Percentiles rank a stretch among this genome's conserved stretches.
phyloP scores from a whole-genome alignment of 2,329 filamentous ascomycete genomes.

The Penicillium capsulatum region DNA sequence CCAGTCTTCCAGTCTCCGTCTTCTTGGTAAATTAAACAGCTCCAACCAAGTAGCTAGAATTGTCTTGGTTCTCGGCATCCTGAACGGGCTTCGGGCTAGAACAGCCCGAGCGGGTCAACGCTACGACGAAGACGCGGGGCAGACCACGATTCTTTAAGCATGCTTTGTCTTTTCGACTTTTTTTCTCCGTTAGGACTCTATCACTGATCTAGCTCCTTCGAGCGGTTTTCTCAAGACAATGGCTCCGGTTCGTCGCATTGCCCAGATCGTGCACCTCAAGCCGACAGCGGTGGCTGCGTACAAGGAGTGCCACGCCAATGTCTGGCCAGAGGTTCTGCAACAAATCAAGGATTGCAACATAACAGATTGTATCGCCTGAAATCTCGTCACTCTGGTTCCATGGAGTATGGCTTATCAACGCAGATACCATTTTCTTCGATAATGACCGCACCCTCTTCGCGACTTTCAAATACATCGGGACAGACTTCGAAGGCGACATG shows the following conservation, averaged over 20 bases:
- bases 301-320: conserved; percentile 66
- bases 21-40: no score
- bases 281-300: conserved; percentile 63
- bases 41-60: no score
- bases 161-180: background rate
- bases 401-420: no score
- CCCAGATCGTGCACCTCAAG: conserved; percentile 69
- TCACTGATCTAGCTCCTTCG: background rate
- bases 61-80: no score
- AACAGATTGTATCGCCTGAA: conserved; percentile 64
- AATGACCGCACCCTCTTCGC: conserved; percentile 68
- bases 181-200: background rate
- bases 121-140: conserved; percentile 17
- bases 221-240: conserved; percentile 9
- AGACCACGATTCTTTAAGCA: conserved; percentile 1
- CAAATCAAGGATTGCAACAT: conserved; percentile 75
- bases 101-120: conserved; percentile 22
- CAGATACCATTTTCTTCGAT: conserved; percentile 70
- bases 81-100: conserved; percentile 22
- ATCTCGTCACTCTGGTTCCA: background rate
- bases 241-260: conserved; percentile 48
- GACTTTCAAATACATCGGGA: conserved; percentile 73
- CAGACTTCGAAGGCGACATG: conserved; percentile 71
- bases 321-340: conserved; percentile 73
- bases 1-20: no score